Conservation (phyloP, 2,329 filamentous ascomycete genomes). For the Davidsoniella australis region DNA sequence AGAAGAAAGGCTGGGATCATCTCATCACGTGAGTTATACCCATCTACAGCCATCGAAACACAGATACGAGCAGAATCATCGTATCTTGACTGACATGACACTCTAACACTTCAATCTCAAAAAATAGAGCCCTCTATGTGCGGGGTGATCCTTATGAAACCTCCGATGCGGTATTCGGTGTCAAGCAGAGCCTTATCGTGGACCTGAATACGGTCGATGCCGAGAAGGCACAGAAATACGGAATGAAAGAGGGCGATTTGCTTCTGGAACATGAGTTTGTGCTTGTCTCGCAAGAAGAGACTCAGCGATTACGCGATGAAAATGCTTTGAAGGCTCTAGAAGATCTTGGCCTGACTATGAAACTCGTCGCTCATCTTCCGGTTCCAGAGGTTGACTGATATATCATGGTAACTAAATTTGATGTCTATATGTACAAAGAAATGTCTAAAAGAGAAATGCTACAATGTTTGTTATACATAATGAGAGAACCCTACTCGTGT, state of each 20-base stretch:
- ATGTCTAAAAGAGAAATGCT: too few species aligned
- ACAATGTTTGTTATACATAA: background rate
- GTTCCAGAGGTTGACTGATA: slow-evolving; percentile 44
- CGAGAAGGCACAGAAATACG: slow-evolving; percentile 41
- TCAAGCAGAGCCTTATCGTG: slow-evolving; percentile 64
- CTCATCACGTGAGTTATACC: slow-evolving; percentile 54
- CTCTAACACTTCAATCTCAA: background rate
- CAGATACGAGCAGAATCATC: background rate
- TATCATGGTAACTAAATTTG: too few species aligned
- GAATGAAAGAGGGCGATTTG: slow-evolving; percentile 43
- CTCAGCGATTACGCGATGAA: slow-evolving; percentile 45
- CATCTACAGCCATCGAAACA: too few species aligned
- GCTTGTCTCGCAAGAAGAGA: slow-evolving; percentile 54
- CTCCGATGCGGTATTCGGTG: slow-evolving; percentile 72
- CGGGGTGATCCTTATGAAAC: slow-evolving; percentile 67
- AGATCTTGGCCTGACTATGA: slow-evolving; percentile 49
- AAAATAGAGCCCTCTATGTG: slow-evolving; percentile 52
- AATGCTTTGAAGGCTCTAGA: slow-evolving; percentile 48
- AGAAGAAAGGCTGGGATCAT: slow-evolving; percentile 60
- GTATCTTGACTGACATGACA: background rate
- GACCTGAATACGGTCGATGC: slow-evolving; percentile 36
- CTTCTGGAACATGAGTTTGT: slow-evolving; percentile 62
- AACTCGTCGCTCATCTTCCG: slow-evolving; percentile 58
- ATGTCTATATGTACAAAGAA: too few species aligned
- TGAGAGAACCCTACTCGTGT: background rate